These are phyloP conservation scores for Vigna mungo DNA, from an alignment of 306 rosid species.

Conservation along the genomic window DNA sequence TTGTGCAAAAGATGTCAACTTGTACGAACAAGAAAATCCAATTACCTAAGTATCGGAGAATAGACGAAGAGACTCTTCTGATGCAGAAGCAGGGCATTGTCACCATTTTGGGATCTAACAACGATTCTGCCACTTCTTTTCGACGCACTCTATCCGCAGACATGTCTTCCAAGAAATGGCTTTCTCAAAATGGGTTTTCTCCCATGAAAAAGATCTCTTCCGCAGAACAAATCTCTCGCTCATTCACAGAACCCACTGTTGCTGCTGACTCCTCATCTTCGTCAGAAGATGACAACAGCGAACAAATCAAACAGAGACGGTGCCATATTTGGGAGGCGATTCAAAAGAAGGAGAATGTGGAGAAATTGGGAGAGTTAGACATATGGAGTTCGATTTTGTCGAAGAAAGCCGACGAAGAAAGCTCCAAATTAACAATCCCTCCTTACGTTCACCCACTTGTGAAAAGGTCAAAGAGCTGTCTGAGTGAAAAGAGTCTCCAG, in stretches of 20 bases:
- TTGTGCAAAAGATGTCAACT: constrained; percentile 47
- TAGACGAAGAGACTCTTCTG: constrained; percentile 34
- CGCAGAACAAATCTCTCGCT: constrained; percentile 49
- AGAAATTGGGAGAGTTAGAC: constrained; percentile 38
- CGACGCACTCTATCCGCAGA: constrained; percentile 88
- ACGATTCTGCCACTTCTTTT: constrained; percentile 49
- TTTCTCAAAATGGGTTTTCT: constrained; percentile 61
- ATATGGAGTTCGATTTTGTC: constrained; percentile 68
- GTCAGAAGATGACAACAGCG: constrained; percentile 36
- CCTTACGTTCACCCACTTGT: constrained; percentile 84
- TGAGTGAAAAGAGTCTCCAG: constrained; percentile 66
- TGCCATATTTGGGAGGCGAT: constrained; percentile 51
- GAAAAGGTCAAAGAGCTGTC: constrained; percentile 55
- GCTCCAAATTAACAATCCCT: constrained; percentile 25
- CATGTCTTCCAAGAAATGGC: constrained; percentile 86
- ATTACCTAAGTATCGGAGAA: not conserved
- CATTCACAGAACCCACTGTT: constrained; percentile 17
- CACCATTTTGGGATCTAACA: constrained; percentile 60
- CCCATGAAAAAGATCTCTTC: constrained; percentile 67
- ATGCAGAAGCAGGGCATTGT: constrained; percentile 69
- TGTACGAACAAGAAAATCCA: constrained; percentile 44
- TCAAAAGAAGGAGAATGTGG: constrained; percentile 27
- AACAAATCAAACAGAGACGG: constrained; percentile 32
- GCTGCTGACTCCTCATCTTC: constrained; percentile 38
- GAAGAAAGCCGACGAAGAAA: constrained; percentile 47